These are phyloP conservation scores for Gaultheria prostrata DNA, from an alignment of 148 eudicot species.

Conservation along the genomic window DNA sequence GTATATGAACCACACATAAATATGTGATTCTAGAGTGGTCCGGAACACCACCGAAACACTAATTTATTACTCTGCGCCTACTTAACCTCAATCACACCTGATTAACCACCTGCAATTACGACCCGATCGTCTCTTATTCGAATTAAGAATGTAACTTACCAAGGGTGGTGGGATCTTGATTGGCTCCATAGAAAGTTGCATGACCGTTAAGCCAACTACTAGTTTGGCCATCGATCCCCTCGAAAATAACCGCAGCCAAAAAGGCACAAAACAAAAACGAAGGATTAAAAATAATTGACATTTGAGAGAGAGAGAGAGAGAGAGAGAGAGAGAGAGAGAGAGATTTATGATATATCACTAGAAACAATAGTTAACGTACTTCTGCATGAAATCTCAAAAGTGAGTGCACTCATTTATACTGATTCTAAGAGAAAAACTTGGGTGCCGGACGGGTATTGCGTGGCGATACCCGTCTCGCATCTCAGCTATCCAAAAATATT, in stretches of 20 bases:
- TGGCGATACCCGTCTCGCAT: no score
- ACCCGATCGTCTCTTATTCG: not conserved
- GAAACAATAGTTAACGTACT: not conserved
- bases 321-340: no score
- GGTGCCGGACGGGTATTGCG: no score
- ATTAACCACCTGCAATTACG: not conserved
- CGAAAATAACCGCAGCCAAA: slow-evolving; percentile 15
- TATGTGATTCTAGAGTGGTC: no score
- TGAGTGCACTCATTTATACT: slow-evolving; percentile 24
- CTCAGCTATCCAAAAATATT: no score
- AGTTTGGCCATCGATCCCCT: slow-evolving; percentile 32
- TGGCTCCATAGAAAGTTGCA: slow-evolving; percentile 75
- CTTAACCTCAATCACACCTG: not conserved
- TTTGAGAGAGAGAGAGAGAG: not conserved
- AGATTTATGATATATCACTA: not conserved
- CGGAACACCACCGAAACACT: no score
- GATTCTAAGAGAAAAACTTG: not conserved
- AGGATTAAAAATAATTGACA: not conserved
- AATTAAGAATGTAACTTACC: slow-evolving; percentile 37
- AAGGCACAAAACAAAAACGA: slow-evolving; percentile 19
- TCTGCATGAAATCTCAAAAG: not conserved
- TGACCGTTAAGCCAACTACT: slow-evolving; percentile 55
- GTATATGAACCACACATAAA: no score
- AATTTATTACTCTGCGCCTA: not conserved
- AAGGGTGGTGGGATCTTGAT: slow-evolving; percentile 61